Conservation (phyloP, 139 green algal genomes). For the Picochlorum costavermella region DNA sequence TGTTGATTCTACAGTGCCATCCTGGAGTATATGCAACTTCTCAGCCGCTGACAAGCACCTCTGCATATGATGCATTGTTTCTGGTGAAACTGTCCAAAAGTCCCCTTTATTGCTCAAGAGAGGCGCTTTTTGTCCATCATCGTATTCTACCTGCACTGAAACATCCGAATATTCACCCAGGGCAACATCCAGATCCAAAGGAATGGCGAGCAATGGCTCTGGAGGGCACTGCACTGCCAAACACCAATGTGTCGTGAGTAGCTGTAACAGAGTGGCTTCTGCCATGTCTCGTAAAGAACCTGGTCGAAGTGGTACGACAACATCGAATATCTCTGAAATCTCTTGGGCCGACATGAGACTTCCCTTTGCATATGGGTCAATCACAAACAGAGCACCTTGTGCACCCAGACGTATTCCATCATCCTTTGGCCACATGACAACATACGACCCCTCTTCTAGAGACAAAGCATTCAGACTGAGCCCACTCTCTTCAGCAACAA, state of each 20-base stretch:
- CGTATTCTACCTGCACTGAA: background rate
- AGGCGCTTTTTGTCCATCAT: too few relatives aligned
- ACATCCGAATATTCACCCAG: background rate
- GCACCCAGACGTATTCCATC: background rate
- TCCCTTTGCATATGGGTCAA: background rate
- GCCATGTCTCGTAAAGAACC: background rate
- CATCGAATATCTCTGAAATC: background rate
- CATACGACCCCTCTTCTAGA: slow-evolving; percentile 1
- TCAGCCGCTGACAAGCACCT: too few relatives aligned
- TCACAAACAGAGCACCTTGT: background rate
- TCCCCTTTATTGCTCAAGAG: too few relatives aligned
- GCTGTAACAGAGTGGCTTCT: background rate
- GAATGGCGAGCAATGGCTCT: background rate
- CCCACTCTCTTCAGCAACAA: background rate
- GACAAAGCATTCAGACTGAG: background rate
- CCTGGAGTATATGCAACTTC: too few relatives aligned
- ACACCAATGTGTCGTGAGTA: background rate
- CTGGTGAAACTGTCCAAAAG: too few relatives aligned
- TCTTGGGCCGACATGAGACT: background rate
- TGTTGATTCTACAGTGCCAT: too few relatives aligned
- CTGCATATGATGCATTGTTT: too few relatives aligned
- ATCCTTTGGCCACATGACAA: background rate
- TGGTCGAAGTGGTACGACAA: background rate
- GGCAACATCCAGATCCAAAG: background rate
- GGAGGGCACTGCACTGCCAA: background rate